phyloP scores from a whole-genome alignment of 768 basidiomycete species.

The Hygrocybe coccinea region DNA sequence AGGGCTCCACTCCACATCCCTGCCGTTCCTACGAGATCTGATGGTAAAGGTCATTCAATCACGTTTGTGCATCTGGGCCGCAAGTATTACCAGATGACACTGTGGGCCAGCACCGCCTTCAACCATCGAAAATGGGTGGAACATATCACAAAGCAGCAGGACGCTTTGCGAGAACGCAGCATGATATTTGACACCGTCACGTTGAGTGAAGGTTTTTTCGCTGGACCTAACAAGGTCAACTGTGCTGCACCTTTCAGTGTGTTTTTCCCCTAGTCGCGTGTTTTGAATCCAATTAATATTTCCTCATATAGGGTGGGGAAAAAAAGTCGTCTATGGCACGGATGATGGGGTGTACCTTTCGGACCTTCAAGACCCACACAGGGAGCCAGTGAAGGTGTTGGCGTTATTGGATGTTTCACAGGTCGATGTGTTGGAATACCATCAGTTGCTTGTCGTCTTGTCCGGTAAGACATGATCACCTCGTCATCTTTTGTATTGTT shows the following conservation, averaged over 20 bases:
- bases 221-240: constrained; percentile 79
- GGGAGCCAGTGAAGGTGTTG: constrained; percentile 86
- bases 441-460: constrained; percentile 94
- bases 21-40: constrained; percentile 49
- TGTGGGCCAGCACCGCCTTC: constrained; percentile 85
- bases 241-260: constrained; percentile 85
- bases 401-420: constrained; percentile 86
- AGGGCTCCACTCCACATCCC: constrained; percentile 40
- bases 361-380: constrained; percentile 69
- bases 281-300: constrained; percentile 6
- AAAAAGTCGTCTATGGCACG: constrained; percentile 91
- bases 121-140: constrained; percentile 94
- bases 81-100: constrained; percentile 84
- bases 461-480: constrained; percentile 55
- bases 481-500: constrained; percentile 2
- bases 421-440: constrained; percentile 94
- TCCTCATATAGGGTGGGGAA: constrained; percentile 59
- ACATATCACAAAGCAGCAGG: constrained; percentile 84
- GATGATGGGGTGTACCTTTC: constrained; percentile 96
- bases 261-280: constrained; percentile 31
- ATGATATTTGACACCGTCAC: constrained; percentile 79
- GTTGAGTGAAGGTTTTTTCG: constrained; percentile 85
- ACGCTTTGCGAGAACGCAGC: constrained; percentile 75
- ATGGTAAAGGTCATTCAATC: constrained; percentile 71
- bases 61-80: constrained; percentile 92